These are phyloP conservation scores for Purpureocillium lavendulum DNA, from an alignment of 2,329 filamentous ascomycete genomes.

Conservation along the genomic window DNA sequence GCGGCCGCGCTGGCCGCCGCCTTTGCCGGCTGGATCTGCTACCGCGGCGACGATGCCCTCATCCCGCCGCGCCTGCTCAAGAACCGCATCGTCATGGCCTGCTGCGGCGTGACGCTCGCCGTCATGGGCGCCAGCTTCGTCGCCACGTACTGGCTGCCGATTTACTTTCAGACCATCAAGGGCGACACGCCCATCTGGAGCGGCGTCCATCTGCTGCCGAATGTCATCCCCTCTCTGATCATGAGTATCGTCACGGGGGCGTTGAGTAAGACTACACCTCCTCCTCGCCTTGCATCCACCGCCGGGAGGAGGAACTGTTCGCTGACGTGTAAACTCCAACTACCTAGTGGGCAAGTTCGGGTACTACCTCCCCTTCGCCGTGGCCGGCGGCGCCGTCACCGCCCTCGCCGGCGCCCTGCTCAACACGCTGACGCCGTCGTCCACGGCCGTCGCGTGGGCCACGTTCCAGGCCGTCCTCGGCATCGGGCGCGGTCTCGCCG, in stretches of 20 bases:
- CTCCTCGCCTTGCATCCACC: too few species aligned
- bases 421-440: conserved; percentile 27
- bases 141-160: conserved; percentile 10
- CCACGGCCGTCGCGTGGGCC: conserved; percentile 29
- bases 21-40: conserved; percentile 22
- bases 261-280: too few species aligned
- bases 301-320: too few species aligned
- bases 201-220: conserved; percentile 10
- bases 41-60: conserved; percentile 28
- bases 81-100: conserved; percentile 5
- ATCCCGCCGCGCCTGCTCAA: conserved; percentile 14
- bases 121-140: conserved; percentile 2
- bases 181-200: conserved; percentile 10
- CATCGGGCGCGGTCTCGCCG: too few species aligned
- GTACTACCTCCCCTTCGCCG: conserved; percentile 35
- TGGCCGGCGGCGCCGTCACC: conserved; percentile 20
- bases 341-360: conserved; percentile 21
- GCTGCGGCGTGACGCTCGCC: conserved; percentile 6
- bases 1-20: conserved; percentile 19
- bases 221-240: conserved; percentile 6
- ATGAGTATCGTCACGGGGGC: conserved; percentile 2
- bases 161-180: conserved; percentile 14
- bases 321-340: background rate
- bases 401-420: conserved; percentile 30
- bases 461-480: conserved; percentile 26